Evolutionary conservation across 2,329 filamentous ascomycete genomes (phyloP).

Genomic region (Diplocarpon rosae): DNA sequence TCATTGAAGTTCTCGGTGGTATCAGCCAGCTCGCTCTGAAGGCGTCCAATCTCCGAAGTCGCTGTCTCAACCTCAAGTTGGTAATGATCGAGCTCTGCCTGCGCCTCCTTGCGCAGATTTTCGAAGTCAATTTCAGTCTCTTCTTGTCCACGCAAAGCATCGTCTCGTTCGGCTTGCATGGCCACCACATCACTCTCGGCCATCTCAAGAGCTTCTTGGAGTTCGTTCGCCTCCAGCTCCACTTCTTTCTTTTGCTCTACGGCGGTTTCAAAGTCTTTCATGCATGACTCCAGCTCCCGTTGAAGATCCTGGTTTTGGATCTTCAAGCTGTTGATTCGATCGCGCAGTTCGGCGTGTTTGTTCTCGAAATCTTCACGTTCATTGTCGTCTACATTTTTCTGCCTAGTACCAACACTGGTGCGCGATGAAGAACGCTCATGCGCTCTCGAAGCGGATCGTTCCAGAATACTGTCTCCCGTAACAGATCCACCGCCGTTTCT

Average conservation of each 20-base stretch:
- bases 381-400: constrained; percentile 48
- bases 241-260: constrained; percentile 51
- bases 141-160: constrained; percentile 58
- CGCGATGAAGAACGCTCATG: constrained; percentile 64
- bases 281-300: constrained; percentile 66
- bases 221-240: constrained; percentile 45
- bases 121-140: constrained; percentile 50
- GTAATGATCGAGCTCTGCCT: constrained; percentile 54
- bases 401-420: constrained; percentile 35
- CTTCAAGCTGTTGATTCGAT: constrained; percentile 76
- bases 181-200: constrained; percentile 70
- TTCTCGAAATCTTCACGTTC: constrained; percentile 82
- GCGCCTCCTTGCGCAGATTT: constrained; percentile 48
- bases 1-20: constrained; percentile 79
- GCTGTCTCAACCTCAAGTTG: constrained; percentile 65
- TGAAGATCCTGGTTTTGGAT: constrained; percentile 85
- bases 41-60: constrained; percentile 55
- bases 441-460: constrained; percentile 83
- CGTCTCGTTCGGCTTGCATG: constrained; percentile 75
- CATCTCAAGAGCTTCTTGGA: constrained; percentile 73
- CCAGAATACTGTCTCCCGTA: constrained; percentile 80
- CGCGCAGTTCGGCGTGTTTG: constrained; percentile 70
- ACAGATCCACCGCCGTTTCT: constrained; percentile 52
- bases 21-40: constrained; percentile 62
- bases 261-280: constrained; percentile 68